phyloP scores from a whole-genome alignment of 371 early-diverging fungal genomes.

The Parasitella parasitica region DNA sequence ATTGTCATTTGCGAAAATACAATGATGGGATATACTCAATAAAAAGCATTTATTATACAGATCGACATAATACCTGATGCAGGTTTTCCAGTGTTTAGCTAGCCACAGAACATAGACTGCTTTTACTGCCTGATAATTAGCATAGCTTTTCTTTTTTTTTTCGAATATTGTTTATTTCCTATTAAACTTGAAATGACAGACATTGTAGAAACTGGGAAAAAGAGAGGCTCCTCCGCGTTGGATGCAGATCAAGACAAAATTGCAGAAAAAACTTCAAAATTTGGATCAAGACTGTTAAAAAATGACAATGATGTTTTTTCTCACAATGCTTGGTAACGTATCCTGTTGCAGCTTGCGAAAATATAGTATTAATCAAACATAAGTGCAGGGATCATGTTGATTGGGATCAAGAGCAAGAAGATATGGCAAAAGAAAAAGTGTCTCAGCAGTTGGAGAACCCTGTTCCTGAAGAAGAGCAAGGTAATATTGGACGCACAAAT shows the following conservation, averaged over 20 bases:
- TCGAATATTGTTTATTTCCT: no score
- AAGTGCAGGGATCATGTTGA: constrained; percentile 75
- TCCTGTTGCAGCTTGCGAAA: background rate
- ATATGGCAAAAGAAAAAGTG: constrained; percentile 46
- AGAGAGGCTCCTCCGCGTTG: constrained; percentile 39
- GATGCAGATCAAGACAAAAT: constrained; percentile 21
- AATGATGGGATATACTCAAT: no score
- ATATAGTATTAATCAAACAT: no score
- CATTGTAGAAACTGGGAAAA: constrained; percentile 20
- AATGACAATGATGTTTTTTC: constrained; percentile 68
- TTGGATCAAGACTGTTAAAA: constrained; percentile 64
- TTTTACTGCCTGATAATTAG: no score
- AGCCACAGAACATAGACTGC: no score
- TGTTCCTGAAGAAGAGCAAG: constrained; percentile 50
- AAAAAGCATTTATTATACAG: no score
- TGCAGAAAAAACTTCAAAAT: constrained; percentile 30
- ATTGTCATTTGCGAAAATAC: no score
- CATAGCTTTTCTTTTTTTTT: no score
- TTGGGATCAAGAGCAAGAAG: constrained; percentile 76
- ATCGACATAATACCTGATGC: no score
- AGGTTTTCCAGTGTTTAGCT: no score
- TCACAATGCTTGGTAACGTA: constrained; percentile 76
- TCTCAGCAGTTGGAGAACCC: constrained; percentile 37
- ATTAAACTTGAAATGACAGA: background rate
- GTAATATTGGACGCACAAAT: constrained; percentile 7